Percentiles rank a stretch among this genome's conserved stretches.
phyloP scores from a whole-genome alignment of 2,329 filamentous ascomycete species.

The Neonectria faginata region DNA sequence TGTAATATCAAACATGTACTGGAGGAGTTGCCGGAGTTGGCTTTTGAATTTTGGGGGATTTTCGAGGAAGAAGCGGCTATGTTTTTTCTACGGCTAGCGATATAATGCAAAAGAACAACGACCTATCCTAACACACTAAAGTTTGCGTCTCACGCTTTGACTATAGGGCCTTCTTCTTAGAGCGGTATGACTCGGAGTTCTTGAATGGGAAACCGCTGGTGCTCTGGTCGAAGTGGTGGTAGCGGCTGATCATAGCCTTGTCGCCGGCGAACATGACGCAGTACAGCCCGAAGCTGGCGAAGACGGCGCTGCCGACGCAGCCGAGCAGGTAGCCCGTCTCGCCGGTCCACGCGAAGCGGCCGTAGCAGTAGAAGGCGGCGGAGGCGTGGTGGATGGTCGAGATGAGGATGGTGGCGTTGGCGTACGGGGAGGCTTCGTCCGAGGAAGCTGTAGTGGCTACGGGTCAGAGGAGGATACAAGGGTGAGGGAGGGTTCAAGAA shows the following conservation, averaged over 20 bases:
- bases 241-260: slow-evolving; percentile 52
- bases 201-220: slow-evolving; percentile 56
- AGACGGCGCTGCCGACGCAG: slow-evolving; percentile 64
- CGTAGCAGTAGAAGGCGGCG: slow-evolving; percentile 75
- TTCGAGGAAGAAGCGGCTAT: slow-evolving; percentile 16
- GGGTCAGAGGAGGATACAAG: slow-evolving; percentile 9
- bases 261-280: slow-evolving; percentile 54
- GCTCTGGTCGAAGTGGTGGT: slow-evolving; percentile 54
- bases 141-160: background rate
- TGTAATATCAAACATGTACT: slow-evolving; percentile 35
- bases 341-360: slow-evolving; percentile 68
- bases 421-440: slow-evolving; percentile 67
- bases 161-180: slow-evolving; percentile 54
- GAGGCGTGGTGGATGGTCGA: slow-evolving; percentile 74
- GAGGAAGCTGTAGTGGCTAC: slow-evolving; percentile 34
- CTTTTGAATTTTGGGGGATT: slow-evolving; percentile 23
- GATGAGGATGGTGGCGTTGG: slow-evolving; percentile 73
- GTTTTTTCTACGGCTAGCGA: slow-evolving; percentile 13
- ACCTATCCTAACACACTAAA: slow-evolving; percentile 17
- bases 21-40: slow-evolving; percentile 45
- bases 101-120: slow-evolving; percentile 32
- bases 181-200: slow-evolving; percentile 52
- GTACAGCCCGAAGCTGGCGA: slow-evolving; percentile 66
- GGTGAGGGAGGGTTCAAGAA: too few species aligned
- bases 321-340: slow-evolving; percentile 72